Evolutionary conservation across 2,329 filamentous ascomycete genomes (phyloP).

Genomic region (Penicillium sp.): DNA sequence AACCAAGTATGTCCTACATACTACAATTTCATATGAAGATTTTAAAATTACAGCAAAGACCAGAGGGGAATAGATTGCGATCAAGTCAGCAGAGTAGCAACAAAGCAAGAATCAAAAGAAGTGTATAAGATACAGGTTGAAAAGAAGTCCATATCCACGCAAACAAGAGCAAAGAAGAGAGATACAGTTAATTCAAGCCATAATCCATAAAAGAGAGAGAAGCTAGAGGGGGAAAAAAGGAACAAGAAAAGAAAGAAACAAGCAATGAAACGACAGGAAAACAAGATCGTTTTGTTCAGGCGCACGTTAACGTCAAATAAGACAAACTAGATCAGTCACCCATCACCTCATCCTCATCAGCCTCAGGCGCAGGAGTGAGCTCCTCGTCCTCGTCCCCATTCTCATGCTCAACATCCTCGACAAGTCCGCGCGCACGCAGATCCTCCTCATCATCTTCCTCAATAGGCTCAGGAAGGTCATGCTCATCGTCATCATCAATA

Average conservation of each 20-base stretch:
- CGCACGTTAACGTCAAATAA: constrained; percentile 14
- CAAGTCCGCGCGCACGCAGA: constrained; percentile 35
- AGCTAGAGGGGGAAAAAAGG: constrained; percentile 1
- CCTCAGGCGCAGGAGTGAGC: constrained; percentile 28
- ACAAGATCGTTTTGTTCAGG: constrained; percentile 4
- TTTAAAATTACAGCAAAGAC: not conserved
- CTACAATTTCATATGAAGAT: not conserved
- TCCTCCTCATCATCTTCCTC: constrained; percentile 47
- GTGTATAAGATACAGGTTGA: constrained; percentile 5
- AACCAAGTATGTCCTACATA: not conserved
- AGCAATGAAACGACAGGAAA: not conserved
- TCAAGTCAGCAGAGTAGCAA: constrained; percentile 1
- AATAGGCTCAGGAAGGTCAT: constrained; percentile 31
- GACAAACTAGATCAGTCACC: constrained; percentile 34
- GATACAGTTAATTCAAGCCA: constrained; percentile 7
- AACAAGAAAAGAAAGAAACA: constrained; percentile 9
- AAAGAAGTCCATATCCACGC: constrained; percentile 8
- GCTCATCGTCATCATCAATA: constrained; percentile 44
- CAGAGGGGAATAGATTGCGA: constrained; percentile 12
- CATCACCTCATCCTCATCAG: constrained; percentile 46
- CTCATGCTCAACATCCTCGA: constrained; percentile 41
- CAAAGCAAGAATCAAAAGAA: not conserved
- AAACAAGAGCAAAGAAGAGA: constrained; percentile 11
- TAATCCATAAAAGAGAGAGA: constrained; percentile 4
- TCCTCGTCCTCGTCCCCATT: constrained; percentile 31